Conservation (phyloP, 2,329 filamentous ascomycete genomes). For the Cylindrodendrum hubeiense region DNA sequence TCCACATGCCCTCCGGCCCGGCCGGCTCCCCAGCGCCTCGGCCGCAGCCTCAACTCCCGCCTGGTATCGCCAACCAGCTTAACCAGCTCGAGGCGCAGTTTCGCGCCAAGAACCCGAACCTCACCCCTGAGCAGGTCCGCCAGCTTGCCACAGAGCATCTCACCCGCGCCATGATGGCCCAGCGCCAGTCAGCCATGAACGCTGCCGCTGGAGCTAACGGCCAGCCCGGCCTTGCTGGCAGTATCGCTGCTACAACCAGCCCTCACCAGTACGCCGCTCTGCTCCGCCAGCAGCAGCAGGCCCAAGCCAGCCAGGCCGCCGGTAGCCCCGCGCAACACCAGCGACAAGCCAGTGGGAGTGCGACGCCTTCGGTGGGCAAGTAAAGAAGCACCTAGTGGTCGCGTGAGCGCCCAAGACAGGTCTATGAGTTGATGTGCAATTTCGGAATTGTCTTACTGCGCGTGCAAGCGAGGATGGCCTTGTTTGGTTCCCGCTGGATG, state of each 20-base stretch:
- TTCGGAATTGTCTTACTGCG: conserved; percentile 11
- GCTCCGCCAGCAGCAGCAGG: conserved; percentile 68
- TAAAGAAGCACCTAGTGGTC: conserved; percentile 17
- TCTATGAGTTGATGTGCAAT: conserved; percentile 11
- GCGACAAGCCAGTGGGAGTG: conserved; percentile 55
- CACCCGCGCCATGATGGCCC: conserved; percentile 60
- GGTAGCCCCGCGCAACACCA: conserved; percentile 45
- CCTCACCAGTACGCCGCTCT: conserved; percentile 72
- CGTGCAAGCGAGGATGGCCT: conserved; percentile 30
- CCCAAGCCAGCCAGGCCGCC: conserved; percentile 52
- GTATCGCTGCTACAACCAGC: conserved; percentile 61
- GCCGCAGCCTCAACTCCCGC: conserved; percentile 58
- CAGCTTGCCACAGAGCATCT: conserved; percentile 65
- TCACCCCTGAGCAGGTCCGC: conserved; percentile 62
- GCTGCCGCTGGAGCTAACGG: conserved; percentile 64
- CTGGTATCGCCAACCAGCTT: conserved; percentile 62
- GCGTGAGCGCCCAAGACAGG: neutral
- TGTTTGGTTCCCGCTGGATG: conserved; percentile 28
- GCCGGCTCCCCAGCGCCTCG: conserved; percentile 59
- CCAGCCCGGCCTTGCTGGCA: conserved; percentile 62
- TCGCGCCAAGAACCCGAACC: conserved; percentile 62
- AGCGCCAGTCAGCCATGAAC: conserved; percentile 66
- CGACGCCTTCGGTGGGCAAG: conserved; percentile 51
- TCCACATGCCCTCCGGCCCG: conserved; percentile 61
- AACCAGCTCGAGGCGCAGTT: conserved; percentile 65